These are phyloP conservation scores for Sambucus nigra DNA, from an alignment of 129 eudicot genomes.

Conservation along the genomic window DNA sequence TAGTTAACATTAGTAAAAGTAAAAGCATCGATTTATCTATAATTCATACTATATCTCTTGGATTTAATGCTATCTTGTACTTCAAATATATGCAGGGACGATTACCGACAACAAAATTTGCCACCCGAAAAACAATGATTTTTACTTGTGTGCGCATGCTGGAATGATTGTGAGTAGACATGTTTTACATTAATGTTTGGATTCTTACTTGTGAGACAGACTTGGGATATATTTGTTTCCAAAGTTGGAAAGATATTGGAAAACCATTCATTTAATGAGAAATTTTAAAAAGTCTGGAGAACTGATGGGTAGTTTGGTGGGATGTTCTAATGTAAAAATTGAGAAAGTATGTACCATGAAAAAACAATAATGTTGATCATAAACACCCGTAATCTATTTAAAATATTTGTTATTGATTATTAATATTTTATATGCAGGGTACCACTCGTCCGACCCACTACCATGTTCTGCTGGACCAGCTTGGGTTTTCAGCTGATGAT, in stretches of 20 bases:
- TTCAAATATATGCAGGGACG: slow-evolving; percentile 46
- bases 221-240: neutral
- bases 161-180: slow-evolving; percentile 64
- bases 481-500: slow-evolving; percentile 39
- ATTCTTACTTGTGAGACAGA: neutral
- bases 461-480: slow-evolving; percentile 34
- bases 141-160: slow-evolving; percentile 71
- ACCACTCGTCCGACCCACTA: slow-evolving; percentile 41
- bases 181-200: neutral
- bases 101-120: slow-evolving; percentile 57
- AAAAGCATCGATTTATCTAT: neutral
- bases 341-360: too few species aligned
- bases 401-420: too few species aligned
- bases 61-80: neutral
- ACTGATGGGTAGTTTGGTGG: too few species aligned
- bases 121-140: slow-evolving; percentile 69
- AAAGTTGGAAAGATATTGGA: neutral
- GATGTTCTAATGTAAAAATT: too few species aligned
- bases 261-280: too few species aligned
- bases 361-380: too few species aligned
- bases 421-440: slow-evolving; percentile 17
- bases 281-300: too few species aligned
- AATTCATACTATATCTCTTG: neutral
- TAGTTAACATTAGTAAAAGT: too few species aligned
- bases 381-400: too few species aligned